Percentiles rank a stretch among this genome's conserved stretches.
Conservation (phyloP, 352 stramenopile species). For the Thraustochytrium sp. region DNA sequence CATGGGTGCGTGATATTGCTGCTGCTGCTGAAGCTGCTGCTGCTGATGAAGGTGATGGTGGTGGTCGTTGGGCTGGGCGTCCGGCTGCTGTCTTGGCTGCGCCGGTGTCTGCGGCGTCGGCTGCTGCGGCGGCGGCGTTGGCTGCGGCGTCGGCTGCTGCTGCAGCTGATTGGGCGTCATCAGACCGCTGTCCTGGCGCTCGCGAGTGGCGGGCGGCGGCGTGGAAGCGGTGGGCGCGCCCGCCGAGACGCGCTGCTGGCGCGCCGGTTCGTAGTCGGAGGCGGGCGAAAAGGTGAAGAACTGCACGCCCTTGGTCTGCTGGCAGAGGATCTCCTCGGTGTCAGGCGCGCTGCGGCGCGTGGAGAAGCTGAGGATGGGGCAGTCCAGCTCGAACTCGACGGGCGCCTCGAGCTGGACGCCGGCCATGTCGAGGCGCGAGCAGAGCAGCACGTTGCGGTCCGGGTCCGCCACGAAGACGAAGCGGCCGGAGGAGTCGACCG, state of each 20-base stretch:
- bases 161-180: conserved; percentile 4
- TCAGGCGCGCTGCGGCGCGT: not conserved
- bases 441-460: not conserved
- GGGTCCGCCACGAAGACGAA: not conserved
- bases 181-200: not conserved
- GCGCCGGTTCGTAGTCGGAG: not conserved
- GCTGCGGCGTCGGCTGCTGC: not conserved
- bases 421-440: not conserved
- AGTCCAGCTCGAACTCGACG: not conserved
- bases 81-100: not conserved
- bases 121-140: not conserved
- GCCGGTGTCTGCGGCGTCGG: not conserved
- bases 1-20: not conserved
- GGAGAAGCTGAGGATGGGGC: not conserved
- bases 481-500: not conserved
- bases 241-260: not conserved
- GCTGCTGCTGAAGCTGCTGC: not conserved
- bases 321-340: not conserved
- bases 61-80: not conserved
- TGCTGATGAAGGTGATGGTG: not conserved
- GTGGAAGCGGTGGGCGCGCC: not conserved
- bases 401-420: not conserved
- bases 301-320: conserved; percentile 1
- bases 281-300: not conserved
- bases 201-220: not conserved